Evolutionary conservation across 2,329 filamentous ascomycete genomes (phyloP).

Genomic region (Hypoxylon sp.): DNA sequence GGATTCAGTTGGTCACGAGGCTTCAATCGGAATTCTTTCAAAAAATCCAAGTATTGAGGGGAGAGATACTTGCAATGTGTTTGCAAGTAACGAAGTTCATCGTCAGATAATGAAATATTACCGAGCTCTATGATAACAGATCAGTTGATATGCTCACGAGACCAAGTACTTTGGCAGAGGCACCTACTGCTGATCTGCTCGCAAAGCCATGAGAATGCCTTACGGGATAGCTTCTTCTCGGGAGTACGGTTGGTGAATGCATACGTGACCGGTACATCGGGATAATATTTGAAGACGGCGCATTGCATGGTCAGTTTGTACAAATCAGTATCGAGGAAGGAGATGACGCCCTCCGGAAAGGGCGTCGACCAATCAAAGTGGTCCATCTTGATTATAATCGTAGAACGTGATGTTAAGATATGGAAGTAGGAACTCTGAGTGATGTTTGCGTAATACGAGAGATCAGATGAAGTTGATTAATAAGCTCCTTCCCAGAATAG

Average conservation of each 20-base stretch:
- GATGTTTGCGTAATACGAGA: constrained; percentile 3
- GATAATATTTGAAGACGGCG: constrained; percentile 93
- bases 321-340: constrained; percentile 85
- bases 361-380: constrained; percentile 75
- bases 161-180: constrained; percentile 33
- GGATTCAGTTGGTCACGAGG: constrained; percentile 85
- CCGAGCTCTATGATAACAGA: constrained; percentile 75
- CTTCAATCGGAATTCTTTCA: constrained; percentile 84
- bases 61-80: constrained; percentile 86
- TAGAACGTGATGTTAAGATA: background rate
- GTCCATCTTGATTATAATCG: constrained; percentile 65
- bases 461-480: constrained; percentile 4
- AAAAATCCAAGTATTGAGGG: constrained; percentile 82
- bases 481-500: background rate
- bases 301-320: constrained; percentile 99
- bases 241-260: constrained; percentile 96
- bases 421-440: background rate
- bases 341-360: constrained; percentile 83
- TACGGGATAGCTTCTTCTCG: constrained; percentile 88
- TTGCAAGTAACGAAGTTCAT: constrained; percentile 85
- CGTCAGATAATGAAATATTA: constrained; percentile 81
- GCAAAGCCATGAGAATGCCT: constrained; percentile 87
- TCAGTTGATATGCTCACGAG: constrained; percentile 22
- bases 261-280: constrained; percentile 86
- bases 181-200: constrained; percentile 82